These are phyloP conservation scores for Boletus sp. DNA, from an alignment of 768 basidiomycete species.

Conservation along the genomic window DNA sequence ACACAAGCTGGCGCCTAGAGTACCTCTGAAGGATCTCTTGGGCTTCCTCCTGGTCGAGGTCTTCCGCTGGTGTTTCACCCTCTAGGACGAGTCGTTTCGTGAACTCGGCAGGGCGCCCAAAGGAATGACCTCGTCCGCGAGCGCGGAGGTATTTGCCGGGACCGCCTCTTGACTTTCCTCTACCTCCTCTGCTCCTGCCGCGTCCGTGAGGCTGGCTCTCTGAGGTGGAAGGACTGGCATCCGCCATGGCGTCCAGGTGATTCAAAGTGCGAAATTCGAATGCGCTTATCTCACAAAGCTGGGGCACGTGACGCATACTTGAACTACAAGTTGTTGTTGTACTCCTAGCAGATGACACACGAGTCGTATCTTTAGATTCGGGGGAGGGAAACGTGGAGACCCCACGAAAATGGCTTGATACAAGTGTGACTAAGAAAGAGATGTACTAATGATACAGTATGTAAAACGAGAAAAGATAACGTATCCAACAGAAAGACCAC, in stretches of 20 bases:
- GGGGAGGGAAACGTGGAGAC: neutral
- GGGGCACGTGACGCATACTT: neutral
- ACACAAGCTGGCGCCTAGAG: conserved; percentile 53
- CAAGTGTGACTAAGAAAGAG: neutral
- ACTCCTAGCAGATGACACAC: neutral
- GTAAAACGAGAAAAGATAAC: neutral
- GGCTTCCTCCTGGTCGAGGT: conserved; percentile 42
- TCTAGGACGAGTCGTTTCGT: conserved; percentile 57
- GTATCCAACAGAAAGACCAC: neutral
- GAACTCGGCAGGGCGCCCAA: conserved; percentile 66
- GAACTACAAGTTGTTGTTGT: neutral
- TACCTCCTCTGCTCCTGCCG: conserved; percentile 49
- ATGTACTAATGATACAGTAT: conserved; percentile 16
- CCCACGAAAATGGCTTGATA: neutral
- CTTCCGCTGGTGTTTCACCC: conserved; percentile 42
- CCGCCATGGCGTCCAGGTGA: conserved; percentile 6
- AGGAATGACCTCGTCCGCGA: conserved; percentile 56
- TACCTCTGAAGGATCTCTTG: conserved; percentile 50
- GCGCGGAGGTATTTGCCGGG: conserved; percentile 74
- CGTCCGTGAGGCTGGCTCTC: conserved; percentile 31
- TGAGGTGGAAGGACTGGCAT: conserved; percentile 8
- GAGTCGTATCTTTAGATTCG: neutral
- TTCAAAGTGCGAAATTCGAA: neutral
- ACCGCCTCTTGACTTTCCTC: conserved; percentile 62
- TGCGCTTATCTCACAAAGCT: neutral